Conservation (phyloP, 331 rosid species). For the Quercus lobata region DNA sequence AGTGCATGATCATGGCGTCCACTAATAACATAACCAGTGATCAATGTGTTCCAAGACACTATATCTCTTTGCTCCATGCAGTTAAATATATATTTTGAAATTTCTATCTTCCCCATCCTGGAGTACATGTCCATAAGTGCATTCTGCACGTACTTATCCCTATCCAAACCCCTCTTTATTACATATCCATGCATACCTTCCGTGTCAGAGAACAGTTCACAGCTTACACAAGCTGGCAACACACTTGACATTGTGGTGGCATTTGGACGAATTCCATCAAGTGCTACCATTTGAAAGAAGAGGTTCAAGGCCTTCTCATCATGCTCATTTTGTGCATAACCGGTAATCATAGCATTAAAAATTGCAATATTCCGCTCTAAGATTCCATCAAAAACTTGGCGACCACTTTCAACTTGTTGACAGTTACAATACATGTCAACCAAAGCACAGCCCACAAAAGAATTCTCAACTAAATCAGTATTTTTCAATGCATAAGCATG, state of each 20-base stretch:
- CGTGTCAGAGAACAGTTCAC: constrained; percentile 34
- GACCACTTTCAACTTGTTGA: constrained; percentile 47
- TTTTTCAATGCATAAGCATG: constrained; percentile 60
- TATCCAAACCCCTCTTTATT: constrained; percentile 53
- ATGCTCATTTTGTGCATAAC: constrained; percentile 60
- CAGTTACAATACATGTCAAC: constrained; percentile 91
- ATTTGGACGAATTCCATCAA: constrained; percentile 39
- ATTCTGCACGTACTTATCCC: constrained; percentile 71
- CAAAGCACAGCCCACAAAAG: constrained; percentile 70
- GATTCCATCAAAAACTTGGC: constrained; percentile 47
- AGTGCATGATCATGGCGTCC: constrained; percentile 57
- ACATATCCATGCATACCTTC: constrained; percentile 69
- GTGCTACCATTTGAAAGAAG: constrained; percentile 58
- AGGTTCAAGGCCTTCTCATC: constrained; percentile 54
- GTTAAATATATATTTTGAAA: constrained; percentile 54
- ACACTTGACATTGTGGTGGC: constrained; percentile 66
- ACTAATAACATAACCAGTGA: constrained; percentile 67
- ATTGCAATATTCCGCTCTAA: constrained; percentile 41
- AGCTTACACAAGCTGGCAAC: constrained; percentile 65
- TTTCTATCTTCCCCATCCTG: constrained; percentile 52
- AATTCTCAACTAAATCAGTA: constrained; percentile 44
- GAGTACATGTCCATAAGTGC: constrained; percentile 91
- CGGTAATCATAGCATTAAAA: constrained; percentile 83
- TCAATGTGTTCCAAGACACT: constrained; percentile 90
- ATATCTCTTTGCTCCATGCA: constrained; percentile 53